A percentile compares a stretch with the other conserved stretches of the same genome.
phyloP scores from a whole-genome alignment of 1,284 basidiomycete species.

The Pholiota adiposa region DNA sequence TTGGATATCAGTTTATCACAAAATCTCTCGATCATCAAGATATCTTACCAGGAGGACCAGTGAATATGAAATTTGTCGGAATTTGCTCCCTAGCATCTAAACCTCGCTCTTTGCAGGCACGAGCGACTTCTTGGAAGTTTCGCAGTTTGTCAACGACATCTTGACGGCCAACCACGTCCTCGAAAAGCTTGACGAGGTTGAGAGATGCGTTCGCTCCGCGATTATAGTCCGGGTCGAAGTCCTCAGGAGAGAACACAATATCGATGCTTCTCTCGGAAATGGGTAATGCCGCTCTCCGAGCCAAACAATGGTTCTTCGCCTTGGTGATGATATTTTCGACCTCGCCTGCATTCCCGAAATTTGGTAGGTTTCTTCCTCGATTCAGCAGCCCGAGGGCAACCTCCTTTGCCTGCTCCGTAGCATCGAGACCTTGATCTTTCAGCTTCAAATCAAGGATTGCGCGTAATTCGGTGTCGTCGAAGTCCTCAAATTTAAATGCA shows the following conservation, averaged over 20 bases:
- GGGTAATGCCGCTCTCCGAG: slow-evolving; percentile 43
- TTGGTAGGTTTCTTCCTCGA: slow-evolving; percentile 57
- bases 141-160: slow-evolving; percentile 52
- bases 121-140: slow-evolving; percentile 55
- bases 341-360: slow-evolving; percentile 71
- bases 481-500: slow-evolving; percentile 71
- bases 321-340: slow-evolving; percentile 64
- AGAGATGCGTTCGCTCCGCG: slow-evolving; percentile 47
- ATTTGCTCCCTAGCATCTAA: slow-evolving; percentile 51
- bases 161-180: slow-evolving; percentile 64
- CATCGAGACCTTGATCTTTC: slow-evolving; percentile 55
- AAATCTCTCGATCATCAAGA: not conserved
- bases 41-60: slow-evolving; percentile 64
- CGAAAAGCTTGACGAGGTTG: slow-evolving; percentile 61
- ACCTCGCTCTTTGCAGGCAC: slow-evolving; percentile 42
- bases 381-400: slow-evolving; percentile 57
- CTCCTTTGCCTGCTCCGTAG: slow-evolving; percentile 57
- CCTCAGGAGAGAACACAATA: slow-evolving; percentile 56
- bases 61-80: slow-evolving; percentile 73
- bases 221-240: slow-evolving; percentile 66
- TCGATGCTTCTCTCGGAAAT: slow-evolving; percentile 29
- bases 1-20: not conserved
- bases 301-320: slow-evolving; percentile 56
- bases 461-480: slow-evolving; percentile 53
- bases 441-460: slow-evolving; percentile 60